Evolutionary conservation across 1,139 yeast species (phyloP).

Genomic region (Saccharomyces hybrid): DNA sequence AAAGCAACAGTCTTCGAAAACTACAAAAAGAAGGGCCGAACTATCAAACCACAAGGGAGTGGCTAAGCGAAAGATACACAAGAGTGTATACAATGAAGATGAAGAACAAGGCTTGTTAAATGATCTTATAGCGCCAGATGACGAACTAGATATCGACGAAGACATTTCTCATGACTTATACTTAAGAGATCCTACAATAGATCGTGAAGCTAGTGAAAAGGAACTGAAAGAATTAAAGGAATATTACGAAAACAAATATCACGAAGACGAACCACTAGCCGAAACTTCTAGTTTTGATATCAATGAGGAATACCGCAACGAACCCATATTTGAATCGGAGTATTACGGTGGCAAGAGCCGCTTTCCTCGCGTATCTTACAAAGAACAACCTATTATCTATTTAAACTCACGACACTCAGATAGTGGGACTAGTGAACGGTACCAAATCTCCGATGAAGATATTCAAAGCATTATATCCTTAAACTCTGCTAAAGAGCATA

Average conservation of each 20-base stretch:
- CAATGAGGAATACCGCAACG: conserved; percentile 6
- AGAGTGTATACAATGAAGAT: neutral
- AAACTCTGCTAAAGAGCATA: neutral
- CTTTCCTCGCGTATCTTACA: neutral
- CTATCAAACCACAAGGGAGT: neutral
- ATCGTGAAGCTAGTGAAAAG: neutral
- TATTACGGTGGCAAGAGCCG: neutral
- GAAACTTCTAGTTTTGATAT: conserved; percentile 17
- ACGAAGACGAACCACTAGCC: conserved; percentile 15
- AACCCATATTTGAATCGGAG: conserved; percentile 1
- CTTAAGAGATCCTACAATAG: neutral
- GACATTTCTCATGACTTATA: neutral
- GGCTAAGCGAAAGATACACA: conserved; percentile 2
- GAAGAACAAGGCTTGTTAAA: neutral
- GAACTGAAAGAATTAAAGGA: conserved; percentile 1
- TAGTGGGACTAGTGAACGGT: neutral
- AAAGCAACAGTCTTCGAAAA: conserved; percentile 2
- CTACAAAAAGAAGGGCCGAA: neutral
- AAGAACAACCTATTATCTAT: neutral
- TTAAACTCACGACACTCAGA: neutral
- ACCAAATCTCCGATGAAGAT: neutral
- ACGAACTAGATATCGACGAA: neutral
- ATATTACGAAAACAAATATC: neutral
- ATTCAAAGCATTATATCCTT: neutral
- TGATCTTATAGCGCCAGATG: neutral